A percentile compares a stretch with the other conserved stretches of the same genome.
Conservation (phyloP, 345 rosid species). For the Abelmoschus esculentus region DNA sequence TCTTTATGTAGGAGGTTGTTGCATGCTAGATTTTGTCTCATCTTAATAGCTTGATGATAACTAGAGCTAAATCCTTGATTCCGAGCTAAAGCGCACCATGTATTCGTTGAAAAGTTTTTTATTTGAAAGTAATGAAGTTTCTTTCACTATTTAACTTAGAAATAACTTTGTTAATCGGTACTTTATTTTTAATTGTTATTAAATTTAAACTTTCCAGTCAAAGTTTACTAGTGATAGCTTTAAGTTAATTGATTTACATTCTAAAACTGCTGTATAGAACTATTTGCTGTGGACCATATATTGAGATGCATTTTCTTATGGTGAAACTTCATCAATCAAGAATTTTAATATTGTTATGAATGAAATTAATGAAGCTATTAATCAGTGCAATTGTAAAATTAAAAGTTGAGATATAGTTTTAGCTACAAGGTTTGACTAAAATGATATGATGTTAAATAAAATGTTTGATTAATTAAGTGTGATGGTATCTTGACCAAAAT, state of each 20-base stretch:
- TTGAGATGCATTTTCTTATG: background rate
- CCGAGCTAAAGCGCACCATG: no score
- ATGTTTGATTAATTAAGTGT: background rate
- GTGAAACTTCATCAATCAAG: background rate
- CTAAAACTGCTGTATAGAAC: background rate
- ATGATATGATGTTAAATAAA: background rate
- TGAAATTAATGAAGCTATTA: background rate
- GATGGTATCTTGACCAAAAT: background rate
- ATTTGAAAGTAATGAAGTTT: background rate
- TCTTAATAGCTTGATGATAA: no score
- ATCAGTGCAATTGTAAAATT: background rate
- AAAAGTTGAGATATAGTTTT: background rate
- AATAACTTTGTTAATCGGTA: background rate
- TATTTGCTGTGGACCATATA: background rate
- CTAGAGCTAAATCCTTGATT: no score
- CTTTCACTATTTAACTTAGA: background rate
- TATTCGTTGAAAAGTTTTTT: no score
- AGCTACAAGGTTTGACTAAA: slow-evolving; percentile 1
- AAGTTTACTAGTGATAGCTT: background rate
- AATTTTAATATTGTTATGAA: background rate
- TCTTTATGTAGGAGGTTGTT: no score
- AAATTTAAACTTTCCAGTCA: background rate
- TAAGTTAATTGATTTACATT: background rate
- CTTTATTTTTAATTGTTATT: background rate
- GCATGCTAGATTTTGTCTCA: no score